Percentiles rank a stretch among this genome's conserved stretches.
Conservation (phyloP, 306 rosid genomes). For the Macrotyloma uniflorum region DNA sequence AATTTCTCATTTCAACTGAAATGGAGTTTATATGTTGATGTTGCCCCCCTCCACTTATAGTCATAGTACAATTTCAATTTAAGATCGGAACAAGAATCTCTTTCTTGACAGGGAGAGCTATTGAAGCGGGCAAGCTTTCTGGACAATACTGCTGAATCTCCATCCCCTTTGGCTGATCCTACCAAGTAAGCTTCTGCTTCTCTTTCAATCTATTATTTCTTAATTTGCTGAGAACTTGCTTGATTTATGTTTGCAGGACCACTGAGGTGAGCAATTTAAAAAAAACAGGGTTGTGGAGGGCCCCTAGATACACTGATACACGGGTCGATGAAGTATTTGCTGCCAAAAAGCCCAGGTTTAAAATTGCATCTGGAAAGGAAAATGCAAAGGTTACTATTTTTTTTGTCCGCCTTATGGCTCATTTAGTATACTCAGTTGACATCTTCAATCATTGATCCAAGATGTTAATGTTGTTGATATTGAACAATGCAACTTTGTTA, state of each 20-base stretch:
- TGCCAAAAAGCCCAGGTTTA: conserved; percentile 56
- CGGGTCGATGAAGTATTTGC: conserved; percentile 80
- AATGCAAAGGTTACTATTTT: conserved; percentile 63
- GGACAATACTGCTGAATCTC: conserved; percentile 40
- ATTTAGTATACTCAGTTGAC: not conserved
- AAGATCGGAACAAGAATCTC: not conserved
- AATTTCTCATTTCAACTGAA: not conserved
- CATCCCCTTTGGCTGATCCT: conserved; percentile 7
- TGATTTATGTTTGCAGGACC: conserved; percentile 37
- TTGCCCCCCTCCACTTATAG: not conserved
- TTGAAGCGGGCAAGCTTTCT: conserved; percentile 40
- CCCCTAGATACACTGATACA: conserved; percentile 64
- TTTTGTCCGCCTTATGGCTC: not conserved
- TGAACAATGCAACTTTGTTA: conserved; percentile 32
- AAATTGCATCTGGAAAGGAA: conserved; percentile 62
- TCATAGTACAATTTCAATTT: not conserved
- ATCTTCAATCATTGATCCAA: conserved; percentile 21
- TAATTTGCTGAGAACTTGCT: conserved; percentile 26
- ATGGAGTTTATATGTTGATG: not conserved
- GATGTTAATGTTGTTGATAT: conserved; percentile 6
- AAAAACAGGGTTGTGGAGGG: conserved; percentile 50
- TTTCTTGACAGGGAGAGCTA: conserved; percentile 52
- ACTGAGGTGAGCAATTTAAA: conserved; percentile 47
- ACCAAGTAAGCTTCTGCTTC: conserved; percentile 39
- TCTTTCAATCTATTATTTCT: conserved; percentile 10